Conservation (phyloP, 1,284 basidiomycete genomes). For the Austroboletus novae-zelandiae region DNA sequence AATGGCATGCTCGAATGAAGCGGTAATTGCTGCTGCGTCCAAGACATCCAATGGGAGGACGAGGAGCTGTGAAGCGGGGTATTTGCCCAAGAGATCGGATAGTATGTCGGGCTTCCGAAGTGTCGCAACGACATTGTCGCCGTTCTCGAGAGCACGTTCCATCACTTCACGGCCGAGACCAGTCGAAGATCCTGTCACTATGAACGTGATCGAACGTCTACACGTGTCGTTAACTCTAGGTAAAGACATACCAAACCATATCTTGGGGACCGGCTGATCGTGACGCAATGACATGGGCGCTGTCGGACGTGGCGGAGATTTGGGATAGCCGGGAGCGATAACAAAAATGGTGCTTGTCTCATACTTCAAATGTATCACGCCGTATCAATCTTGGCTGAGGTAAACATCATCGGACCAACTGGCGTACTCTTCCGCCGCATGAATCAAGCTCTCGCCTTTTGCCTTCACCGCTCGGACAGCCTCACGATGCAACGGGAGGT, state of each 20-base stretch:
- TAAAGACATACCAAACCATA: slow-evolving; percentile 28
- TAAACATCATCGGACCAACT: slow-evolving; percentile 31
- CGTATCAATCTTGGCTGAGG: slow-evolving; percentile 9
- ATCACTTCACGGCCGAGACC: slow-evolving; percentile 29
- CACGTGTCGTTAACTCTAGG: not conserved
- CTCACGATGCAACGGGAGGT: slow-evolving; percentile 24
- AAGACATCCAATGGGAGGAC: slow-evolving; percentile 30
- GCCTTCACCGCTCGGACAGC: slow-evolving; percentile 24
- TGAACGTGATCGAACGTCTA: not conserved
- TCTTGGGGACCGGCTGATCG: slow-evolving; percentile 10
- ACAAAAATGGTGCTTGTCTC: not conserved
- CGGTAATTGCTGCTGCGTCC: slow-evolving; percentile 14
- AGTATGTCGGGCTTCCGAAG: slow-evolving; percentile 28
- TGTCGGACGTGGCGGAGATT: not conserved
- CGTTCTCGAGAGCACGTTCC: slow-evolving; percentile 26
- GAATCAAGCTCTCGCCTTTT: slow-evolving; percentile 26
- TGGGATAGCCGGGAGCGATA: not conserved
- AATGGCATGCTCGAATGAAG: slow-evolving; percentile 26
- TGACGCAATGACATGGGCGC: slow-evolving; percentile 4
- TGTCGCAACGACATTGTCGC: slow-evolving; percentile 33
- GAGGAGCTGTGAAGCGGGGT: slow-evolving; percentile 23
- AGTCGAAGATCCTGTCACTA: slow-evolving; percentile 33
- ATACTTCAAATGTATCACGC: not conserved
- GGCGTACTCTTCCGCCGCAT: slow-evolving; percentile 26
- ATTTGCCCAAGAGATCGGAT: slow-evolving; percentile 21